Evolutionary conservation across 2,329 filamentous ascomycete genomes (phyloP).

Genomic region (Pestalotiopsis sp.): DNA sequence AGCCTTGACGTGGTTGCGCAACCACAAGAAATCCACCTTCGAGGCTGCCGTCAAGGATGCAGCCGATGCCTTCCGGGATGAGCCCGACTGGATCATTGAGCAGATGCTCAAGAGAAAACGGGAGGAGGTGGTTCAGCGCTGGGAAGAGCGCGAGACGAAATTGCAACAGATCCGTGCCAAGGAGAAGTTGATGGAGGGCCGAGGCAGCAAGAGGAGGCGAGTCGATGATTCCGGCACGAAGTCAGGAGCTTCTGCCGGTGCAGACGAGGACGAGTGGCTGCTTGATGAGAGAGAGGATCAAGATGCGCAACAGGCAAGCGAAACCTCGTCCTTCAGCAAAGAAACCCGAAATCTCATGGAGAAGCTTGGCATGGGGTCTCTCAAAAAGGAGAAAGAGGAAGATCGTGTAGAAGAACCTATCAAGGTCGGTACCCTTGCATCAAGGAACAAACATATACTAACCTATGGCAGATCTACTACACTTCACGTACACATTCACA

Average conservation of each 20-base stretch:
- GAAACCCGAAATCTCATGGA: conserved; percentile 77
- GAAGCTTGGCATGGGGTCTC: conserved; percentile 56
- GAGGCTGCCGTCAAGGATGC: conserved; percentile 53
- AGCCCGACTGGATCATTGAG: conserved; percentile 84
- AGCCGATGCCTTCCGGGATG: conserved; percentile 57
- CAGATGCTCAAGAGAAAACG: conserved; percentile 72
- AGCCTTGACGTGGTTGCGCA: conserved; percentile 86
- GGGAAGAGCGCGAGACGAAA: conserved; percentile 74
- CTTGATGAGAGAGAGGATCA: conserved; percentile 70
- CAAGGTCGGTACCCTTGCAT: conserved; percentile 53
- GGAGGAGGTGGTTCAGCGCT: conserved; percentile 65
- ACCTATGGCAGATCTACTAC: conserved; percentile 70
- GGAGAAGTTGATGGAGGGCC: conserved; percentile 58
- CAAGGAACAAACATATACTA: conserved; percentile 15
- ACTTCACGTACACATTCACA: conserved; percentile 94
- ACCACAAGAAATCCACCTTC: conserved; percentile 68
- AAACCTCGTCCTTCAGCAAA: conserved; percentile 64
- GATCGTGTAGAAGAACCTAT: conserved; percentile 58
- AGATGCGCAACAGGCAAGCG: conserved; percentile 35
- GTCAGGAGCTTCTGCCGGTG: conserved; percentile 38
- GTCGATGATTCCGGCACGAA: conserved; percentile 37
- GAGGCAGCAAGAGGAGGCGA: conserved; percentile 49
- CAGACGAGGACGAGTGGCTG: conserved; percentile 70
- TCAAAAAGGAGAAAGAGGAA: conserved; percentile 37
- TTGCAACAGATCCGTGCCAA: conserved; percentile 67